Evolutionary conservation across 2,329 filamentous ascomycete genomes (phyloP).

Genomic region (Tothia fuscella): DNA sequence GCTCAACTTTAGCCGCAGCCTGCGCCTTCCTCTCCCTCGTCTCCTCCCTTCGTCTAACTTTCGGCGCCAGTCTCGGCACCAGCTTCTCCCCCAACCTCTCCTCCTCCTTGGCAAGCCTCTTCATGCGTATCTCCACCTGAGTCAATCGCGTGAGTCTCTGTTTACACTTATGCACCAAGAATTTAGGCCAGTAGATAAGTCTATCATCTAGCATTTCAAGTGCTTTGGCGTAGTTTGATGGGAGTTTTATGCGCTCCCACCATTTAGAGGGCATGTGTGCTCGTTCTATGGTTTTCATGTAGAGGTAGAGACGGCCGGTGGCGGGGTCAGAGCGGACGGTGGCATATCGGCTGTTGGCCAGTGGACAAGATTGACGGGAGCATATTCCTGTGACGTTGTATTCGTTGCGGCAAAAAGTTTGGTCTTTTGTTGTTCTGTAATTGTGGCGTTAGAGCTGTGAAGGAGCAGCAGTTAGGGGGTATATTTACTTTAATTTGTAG

Average conservation of each 20-base stretch:
- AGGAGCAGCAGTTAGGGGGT: not conserved
- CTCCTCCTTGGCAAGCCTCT: slow-evolving; percentile 76
- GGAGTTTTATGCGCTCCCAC: slow-evolving; percentile 89
- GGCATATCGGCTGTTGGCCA: slow-evolving; percentile 86
- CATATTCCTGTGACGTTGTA: slow-evolving; percentile 78
- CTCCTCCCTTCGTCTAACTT: slow-evolving; percentile 50
- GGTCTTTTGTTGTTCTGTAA: slow-evolving; percentile 62
- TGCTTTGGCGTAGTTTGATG: slow-evolving; percentile 81
- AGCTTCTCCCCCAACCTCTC: slow-evolving; percentile 78
- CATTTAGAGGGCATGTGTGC: slow-evolving; percentile 78
- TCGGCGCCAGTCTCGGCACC: slow-evolving; percentile 82
- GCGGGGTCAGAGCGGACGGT: slow-evolving; percentile 74
- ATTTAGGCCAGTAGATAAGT: slow-evolving; percentile 90
- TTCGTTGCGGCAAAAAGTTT: slow-evolving; percentile 90
- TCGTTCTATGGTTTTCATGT: slow-evolving; percentile 90
- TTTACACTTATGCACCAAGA: slow-evolving; percentile 88
- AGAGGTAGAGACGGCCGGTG: slow-evolving; percentile 78
- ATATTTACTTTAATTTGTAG: slow-evolving; percentile 75
- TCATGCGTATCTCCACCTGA: slow-evolving; percentile 71
- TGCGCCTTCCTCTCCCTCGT: slow-evolving; percentile 38
- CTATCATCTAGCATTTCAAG: slow-evolving; percentile 76
- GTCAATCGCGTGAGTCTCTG: slow-evolving; percentile 85
- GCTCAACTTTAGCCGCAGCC: slow-evolving; percentile 75
- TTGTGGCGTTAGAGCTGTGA: slow-evolving; percentile 10
- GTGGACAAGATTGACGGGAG: slow-evolving; percentile 77